Conservation (phyloP, 108 stramenopile genomes). For the Aureococcus anophagefferens region DNA sequence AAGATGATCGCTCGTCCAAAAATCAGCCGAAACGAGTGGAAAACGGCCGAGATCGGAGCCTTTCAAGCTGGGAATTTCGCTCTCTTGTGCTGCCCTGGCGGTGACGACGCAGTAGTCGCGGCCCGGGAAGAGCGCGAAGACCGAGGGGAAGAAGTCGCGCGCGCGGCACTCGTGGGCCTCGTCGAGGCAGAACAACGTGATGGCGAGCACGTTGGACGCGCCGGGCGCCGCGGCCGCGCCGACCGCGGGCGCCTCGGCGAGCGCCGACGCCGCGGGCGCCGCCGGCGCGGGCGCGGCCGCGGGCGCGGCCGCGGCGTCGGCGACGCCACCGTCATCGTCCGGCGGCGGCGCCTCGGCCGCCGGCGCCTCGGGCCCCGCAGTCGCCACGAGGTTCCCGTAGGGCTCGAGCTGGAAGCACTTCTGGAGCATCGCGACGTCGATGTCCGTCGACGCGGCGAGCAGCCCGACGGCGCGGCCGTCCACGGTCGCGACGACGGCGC, state of each 20-base stretch:
- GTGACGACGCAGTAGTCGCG: slow-evolving; percentile 41
- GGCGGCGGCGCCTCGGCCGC: background rate
- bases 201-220: slow-evolving; percentile 23
- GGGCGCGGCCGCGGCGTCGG: background rate
- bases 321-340: no score
- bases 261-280: background rate
- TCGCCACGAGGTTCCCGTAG: slow-evolving; percentile 38
- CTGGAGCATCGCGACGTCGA: slow-evolving; percentile 35
- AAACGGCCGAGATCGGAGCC: no score
- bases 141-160: slow-evolving; percentile 33
- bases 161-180: slow-evolving; percentile 17
- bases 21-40: no score
- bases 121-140: slow-evolving; percentile 35
- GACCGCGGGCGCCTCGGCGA: background rate
- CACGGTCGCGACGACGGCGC: slow-evolving; percentile 13
- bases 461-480: slow-evolving; percentile 30
- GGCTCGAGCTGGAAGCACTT: slow-evolving; percentile 36
- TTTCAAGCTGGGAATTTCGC: no score
- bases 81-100: no score
- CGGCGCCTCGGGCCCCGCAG: background rate
- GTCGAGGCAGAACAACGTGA: slow-evolving; percentile 26
- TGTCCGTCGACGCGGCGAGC: slow-evolving; percentile 30
- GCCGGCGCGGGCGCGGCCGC: background rate
- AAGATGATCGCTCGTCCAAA: no score
- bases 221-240: background rate